phyloP scores from a whole-genome alignment of 805 yeast genomes.

The Candida tallmaniae region DNA sequence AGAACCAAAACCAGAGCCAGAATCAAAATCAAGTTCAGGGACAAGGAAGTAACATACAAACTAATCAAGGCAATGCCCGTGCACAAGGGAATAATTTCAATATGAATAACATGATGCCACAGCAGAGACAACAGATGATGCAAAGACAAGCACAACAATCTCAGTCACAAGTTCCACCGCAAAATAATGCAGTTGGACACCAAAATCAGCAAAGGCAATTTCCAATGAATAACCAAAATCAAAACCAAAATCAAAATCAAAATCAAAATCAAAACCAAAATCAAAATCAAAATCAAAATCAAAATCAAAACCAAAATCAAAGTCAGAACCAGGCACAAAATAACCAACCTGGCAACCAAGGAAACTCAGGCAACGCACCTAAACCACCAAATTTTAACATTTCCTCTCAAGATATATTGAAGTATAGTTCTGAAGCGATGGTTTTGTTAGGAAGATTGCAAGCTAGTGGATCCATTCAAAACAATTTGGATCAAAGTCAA shows the following conservation, averaged over 20 bases:
- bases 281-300: conserved; percentile 12
- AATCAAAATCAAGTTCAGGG: conserved; percentile 1
- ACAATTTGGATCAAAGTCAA: conserved; percentile 31
- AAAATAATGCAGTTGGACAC: conserved; percentile 6
- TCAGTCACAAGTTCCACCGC: conserved; percentile 13
- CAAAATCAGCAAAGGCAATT: conserved; percentile 6
- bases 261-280: conserved; percentile 20
- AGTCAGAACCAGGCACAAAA: conserved; percentile 11
- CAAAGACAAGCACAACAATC: conserved; percentile 32
- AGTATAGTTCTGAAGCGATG: conserved; percentile 38
- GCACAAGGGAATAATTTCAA: conserved; percentile 10
- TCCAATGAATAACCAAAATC: conserved; percentile 23
- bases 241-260: conserved; percentile 20
- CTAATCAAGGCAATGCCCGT: conserved; percentile 10
- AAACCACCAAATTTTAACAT: conserved; percentile 29
- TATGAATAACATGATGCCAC: conserved; percentile 20
- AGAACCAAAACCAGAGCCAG: too few species aligned
- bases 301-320: conserved; percentile 16
- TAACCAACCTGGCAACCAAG: conserved; percentile 5
- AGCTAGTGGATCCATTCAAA: conserved; percentile 29
- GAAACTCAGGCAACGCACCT: neutral
- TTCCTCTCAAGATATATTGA: conserved; percentile 35
- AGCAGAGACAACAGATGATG: conserved; percentile 35
- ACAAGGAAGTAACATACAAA: conserved; percentile 1
- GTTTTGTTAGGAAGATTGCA: conserved; percentile 32